Base-by-base conservation (phyloP, 164 flowering plant species). In the Vitis rotundifolia region DNA sequence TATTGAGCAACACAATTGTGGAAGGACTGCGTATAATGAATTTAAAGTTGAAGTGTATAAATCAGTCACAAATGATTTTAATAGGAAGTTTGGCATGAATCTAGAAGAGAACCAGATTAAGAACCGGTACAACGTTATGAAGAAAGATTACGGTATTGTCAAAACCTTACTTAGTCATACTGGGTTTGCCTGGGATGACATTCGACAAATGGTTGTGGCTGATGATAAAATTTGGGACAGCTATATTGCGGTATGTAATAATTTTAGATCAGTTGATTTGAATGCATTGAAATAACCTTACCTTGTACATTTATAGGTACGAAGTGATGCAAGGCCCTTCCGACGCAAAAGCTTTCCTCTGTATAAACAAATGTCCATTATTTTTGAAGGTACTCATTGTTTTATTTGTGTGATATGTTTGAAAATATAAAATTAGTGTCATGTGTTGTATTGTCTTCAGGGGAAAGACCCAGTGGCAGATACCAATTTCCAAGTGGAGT, bases 141-240 rank as follows among this genome's bases (percentile, higher is more conserved):
- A 73, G 76, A 72, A 69, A 73, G 70, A 73, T 49, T 77, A 69
- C 57, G 71, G 60, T 63, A 70, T 73, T 49, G 68, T 69, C 13
- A 77, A 73, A 58, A 54, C 71, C 52, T 56, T 77, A 18, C 68
- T 69, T 66, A 22, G 61, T 61, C 70, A 64, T 26, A 14, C 14
- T 52, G 79, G 68, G 19, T 77, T 77, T 44, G 31, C 44, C 49
- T 76, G 79, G 79, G 76, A 72, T 69, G 79, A 69, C 56, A 69
- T 63, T 18, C 62, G 60, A 16, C 73, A 73, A 37, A 77, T 70
- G 73, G 73, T 77, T 18, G 76, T 48, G 11, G 76, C 76, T 69
- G 67, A 65, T 61, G 80, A 77, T 69, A 56, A 69, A 69, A 64
- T 68, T 49, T 77, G 76, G 79, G 71, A 77, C 10, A 62, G 49